Conservation (phyloP, 2,329 filamentous ascomycete species). For the Magnaporthiopsis rhizophila region DNA sequence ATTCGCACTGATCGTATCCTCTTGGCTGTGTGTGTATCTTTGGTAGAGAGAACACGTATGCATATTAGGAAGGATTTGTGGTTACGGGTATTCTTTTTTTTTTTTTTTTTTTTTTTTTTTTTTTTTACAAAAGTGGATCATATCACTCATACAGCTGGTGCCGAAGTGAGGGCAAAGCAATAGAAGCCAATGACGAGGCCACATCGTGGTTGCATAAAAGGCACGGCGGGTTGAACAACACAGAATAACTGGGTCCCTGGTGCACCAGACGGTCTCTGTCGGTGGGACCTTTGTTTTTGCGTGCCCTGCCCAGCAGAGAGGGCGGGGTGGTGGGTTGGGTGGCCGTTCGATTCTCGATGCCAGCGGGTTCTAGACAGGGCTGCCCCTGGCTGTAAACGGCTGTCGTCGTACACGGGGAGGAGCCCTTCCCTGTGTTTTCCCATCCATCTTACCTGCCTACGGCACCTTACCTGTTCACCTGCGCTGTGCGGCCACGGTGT, state of each 20-base stretch:
- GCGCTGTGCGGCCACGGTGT: neutral
- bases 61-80: neutral
- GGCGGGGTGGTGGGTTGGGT: neutral
- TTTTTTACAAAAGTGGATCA: too few species aligned
- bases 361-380: neutral
- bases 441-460: neutral
- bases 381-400: constrained; percentile 1
- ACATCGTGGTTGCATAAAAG: neutral
- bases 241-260: neutral
- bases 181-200: neutral
- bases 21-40: neutral
- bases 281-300: neutral
- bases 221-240: neutral
- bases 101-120: neutral
- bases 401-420: constrained; percentile 1
- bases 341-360: neutral
- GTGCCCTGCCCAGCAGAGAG: neutral
- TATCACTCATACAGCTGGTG: neutral
- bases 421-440: neutral
- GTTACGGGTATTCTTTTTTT: neutral
- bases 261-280: neutral
- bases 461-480: neutral
- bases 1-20: too few species aligned
- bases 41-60: neutral
- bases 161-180: neutral